Evolutionary conservation across 2,329 filamentous ascomycete genomes (phyloP).

Genomic region (Arthroderma sp.): DNA sequence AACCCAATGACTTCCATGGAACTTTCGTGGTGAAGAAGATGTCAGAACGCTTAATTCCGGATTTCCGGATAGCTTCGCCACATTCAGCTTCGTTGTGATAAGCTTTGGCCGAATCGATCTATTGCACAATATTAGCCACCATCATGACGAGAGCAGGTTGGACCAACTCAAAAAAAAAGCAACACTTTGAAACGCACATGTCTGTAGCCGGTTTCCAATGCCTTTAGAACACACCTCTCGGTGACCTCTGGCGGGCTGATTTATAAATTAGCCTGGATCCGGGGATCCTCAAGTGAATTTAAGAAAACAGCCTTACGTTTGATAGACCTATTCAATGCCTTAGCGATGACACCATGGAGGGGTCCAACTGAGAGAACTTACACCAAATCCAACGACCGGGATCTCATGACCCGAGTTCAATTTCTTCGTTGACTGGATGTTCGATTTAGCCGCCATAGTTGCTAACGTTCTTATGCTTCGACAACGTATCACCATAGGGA

Average conservation of each 20-base stretch:
- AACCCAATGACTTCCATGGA: constrained; percentile 42
- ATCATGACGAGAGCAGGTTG: not conserved
- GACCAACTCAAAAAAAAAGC: not conserved
- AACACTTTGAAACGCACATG: constrained; percentile 33
- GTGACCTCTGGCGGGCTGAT: constrained; percentile 43
- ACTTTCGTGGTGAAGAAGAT: constrained; percentile 55
- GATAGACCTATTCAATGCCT: constrained; percentile 24
- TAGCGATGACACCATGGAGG: not conserved
- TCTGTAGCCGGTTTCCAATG: constrained; percentile 45
- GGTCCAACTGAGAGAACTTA: constrained; percentile 18
- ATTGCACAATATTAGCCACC: not conserved
- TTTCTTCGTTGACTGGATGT: constrained; percentile 28
- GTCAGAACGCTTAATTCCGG: constrained; percentile 41
- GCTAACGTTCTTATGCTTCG: not conserved
- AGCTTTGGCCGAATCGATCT: constrained; percentile 47
- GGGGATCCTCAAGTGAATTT: not conserved
- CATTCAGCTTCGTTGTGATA: constrained; percentile 49
- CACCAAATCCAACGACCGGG: constrained; percentile 42
- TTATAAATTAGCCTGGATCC: not conserved
- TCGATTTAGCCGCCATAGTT: constrained; percentile 15
- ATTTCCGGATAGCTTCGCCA: constrained; percentile 41
- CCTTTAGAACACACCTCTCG: constrained; percentile 47
- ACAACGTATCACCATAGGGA: not conserved
- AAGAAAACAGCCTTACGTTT: constrained; percentile 22
- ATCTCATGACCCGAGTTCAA: constrained; percentile 52